A percentile compares a stretch with the other conserved stretches of the same genome.
Conservation (phyloP, 148 eudicot genomes). For the Dysphania ambrosioides region DNA sequence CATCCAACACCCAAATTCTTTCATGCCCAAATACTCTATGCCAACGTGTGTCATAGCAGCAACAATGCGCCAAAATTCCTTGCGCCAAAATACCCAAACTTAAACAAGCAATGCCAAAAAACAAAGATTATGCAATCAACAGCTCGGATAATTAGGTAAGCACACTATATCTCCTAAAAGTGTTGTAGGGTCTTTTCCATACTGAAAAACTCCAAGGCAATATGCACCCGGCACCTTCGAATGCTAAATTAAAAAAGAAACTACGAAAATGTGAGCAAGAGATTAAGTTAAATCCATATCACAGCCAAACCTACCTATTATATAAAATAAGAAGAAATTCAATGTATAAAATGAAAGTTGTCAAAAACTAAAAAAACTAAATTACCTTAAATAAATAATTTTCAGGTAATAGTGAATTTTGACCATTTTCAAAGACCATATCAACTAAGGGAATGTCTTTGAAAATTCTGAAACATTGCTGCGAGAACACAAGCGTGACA, state of each 20-base stretch:
- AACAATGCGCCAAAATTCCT: no score
- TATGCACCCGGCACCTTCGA: constrained; percentile 82
- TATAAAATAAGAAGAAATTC: background rate
- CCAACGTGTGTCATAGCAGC: no score
- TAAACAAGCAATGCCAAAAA: background rate
- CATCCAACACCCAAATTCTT: constrained; percentile 95
- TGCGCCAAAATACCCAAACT: no score
- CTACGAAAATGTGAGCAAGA: constrained; percentile 7
- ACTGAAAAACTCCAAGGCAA: constrained; percentile 88
- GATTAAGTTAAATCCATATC: background rate
- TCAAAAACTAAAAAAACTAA: background rate
- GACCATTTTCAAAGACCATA: constrained; percentile 73
- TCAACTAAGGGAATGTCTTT: constrained; percentile 72
- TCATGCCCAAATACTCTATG: constrained; percentile 95
- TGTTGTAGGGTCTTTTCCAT: constrained; percentile 87
- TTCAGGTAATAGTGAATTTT: constrained; percentile 77
- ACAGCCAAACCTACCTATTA: background rate
- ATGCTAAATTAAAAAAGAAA: constrained; percentile 55
- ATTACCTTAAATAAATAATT: constrained; percentile 86
- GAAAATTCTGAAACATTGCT: constrained; percentile 67
- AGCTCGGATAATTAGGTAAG: background rate
- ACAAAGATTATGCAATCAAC: background rate
- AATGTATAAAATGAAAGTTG: background rate
- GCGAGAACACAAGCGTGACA: constrained; percentile 30
- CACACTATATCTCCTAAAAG: constrained; percentile 77